A percentile compares a stretch with the other conserved stretches of the same genome.
These are phyloP conservation scores for Ballota nigra DNA, from an alignment of 257 asterid species.

Conservation along the genomic window DNA sequence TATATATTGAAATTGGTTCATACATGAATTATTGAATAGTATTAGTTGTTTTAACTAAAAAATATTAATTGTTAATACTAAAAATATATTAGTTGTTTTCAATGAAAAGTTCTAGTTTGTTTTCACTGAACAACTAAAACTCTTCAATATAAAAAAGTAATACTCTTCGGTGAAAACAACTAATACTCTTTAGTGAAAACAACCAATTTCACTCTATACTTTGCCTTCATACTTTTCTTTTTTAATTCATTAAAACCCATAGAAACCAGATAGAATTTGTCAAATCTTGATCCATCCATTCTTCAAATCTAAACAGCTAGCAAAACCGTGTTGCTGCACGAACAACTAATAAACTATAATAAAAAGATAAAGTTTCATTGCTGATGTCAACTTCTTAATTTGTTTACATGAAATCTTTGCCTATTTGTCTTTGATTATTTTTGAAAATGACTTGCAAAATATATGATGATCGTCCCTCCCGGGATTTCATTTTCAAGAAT, in stretches of 20 bases:
- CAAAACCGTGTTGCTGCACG: conserved; percentile 47
- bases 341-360: neutral
- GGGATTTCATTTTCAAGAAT: conserved; percentile 14
- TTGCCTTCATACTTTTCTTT: too few species aligned
- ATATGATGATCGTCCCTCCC: neutral
- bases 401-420: conserved; percentile 12
- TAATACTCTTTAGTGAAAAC: too few species aligned
- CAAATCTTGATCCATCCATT: conserved; percentile 27
- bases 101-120: too few species aligned
- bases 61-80: too few species aligned
- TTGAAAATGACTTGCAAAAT: conserved; percentile 12
- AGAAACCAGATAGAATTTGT: neutral
- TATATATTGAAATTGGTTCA: too few species aligned
- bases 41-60: too few species aligned
- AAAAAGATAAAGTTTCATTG: neutral
- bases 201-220: too few species aligned
- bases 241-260: neutral
- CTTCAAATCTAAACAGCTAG: conserved; percentile 24
- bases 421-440: conserved; percentile 3
- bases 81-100: too few species aligned
- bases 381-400: neutral
- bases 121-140: too few species aligned
- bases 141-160: too few species aligned
- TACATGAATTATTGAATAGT: too few species aligned
- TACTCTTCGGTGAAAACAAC: too few species aligned